Percentiles rank a stretch among this genome's conserved stretches.
phyloP scores from a whole-genome alignment of 2,329 filamentous ascomycete species.

The Colletotrichum sp. region DNA sequence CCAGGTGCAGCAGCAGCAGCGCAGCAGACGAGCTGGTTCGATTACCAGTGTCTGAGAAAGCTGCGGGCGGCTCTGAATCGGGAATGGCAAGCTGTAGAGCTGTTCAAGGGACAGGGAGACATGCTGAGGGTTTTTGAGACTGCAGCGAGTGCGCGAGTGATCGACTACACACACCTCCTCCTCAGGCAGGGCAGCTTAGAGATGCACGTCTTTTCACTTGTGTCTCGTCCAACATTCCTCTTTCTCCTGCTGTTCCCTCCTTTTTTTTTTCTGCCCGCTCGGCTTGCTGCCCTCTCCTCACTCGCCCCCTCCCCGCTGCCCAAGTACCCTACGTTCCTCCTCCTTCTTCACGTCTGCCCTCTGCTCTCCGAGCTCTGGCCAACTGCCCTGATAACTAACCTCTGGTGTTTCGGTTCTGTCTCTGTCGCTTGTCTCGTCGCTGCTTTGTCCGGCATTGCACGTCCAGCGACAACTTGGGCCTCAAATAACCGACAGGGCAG shows the following conservation, averaged over 20 bases:
- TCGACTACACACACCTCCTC: neutral
- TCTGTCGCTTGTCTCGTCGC: neutral
- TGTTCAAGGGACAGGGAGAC: neutral
- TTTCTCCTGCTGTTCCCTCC: neutral
- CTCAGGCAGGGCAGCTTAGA: neutral
- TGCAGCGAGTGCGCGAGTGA: neutral
- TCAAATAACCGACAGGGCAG: neutral
- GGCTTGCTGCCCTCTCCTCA: neutral
- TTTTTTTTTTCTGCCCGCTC: neutral
- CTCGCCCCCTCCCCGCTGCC: neutral
- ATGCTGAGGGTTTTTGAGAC: neutral
- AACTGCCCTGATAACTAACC: neutral
- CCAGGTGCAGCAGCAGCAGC: neutral
- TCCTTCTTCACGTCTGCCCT: neutral
- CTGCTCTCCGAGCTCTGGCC: neutral
- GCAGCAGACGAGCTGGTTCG: neutral
- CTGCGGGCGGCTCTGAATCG: constrained; percentile 3
- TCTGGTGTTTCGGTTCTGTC: neutral
- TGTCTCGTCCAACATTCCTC: neutral
- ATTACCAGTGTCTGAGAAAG: neutral
- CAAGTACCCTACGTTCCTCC: neutral
- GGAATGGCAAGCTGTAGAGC: neutral
- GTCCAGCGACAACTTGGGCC: neutral
- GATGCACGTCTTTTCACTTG: neutral
- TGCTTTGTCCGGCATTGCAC: neutral